Evolutionary conservation across 2,329 filamentous ascomycete genomes (phyloP), one percentile per base, ranked within the genome.

Genomic region (Aspergillus pseudoviridinutans): DNA sequence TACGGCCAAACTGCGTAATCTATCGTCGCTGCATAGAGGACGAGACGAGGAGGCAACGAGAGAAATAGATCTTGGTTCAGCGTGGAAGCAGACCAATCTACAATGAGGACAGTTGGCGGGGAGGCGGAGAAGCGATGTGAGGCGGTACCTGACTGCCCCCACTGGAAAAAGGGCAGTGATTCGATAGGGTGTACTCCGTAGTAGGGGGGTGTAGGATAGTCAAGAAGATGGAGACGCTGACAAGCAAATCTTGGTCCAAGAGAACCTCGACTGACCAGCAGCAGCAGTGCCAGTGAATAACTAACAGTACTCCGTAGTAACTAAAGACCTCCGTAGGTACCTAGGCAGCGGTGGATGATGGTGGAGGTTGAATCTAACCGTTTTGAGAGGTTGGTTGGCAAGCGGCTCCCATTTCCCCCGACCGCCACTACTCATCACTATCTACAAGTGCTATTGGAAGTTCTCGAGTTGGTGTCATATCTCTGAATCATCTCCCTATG

Each of bases 1-100:
- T 56, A 47, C 56, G 58, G 57, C 58, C 53, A 41, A 51, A 50
- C 54, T 44, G 42, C 22, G 51, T 25, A 46, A n/a, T 54, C 61
- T 66, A 66, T 57, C 54, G 65, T 58, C 49, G 58, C 64, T 58
- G 63, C 68, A 69, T 69, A 65, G 56, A 62, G 58, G 50, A 42
- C 35, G 41, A 49, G 57, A 58, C 38, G 5, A 44, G 38, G 50
- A 46, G 8, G 22, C n/a, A 24, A 46, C 10, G 32, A 51, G 24
- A 35, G 46, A 53, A 53, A 49, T 17, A 55, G 58, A 54, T 53
- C 32, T 17, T 32, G 50, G 35, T 42, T 51, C 20, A n/a, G 60
- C 52, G 51, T 54, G 42, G 56, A 50, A 35, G 51, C 55, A 25
- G 49, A 56, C 22, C 58, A 59, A 50, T 25, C 32, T 22, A 51